Evolutionary conservation across 371 early-diverging fungal genomes (phyloP), one percentile per base, ranked within the genome.

Genomic region (Rhizopus sp.): DNA sequence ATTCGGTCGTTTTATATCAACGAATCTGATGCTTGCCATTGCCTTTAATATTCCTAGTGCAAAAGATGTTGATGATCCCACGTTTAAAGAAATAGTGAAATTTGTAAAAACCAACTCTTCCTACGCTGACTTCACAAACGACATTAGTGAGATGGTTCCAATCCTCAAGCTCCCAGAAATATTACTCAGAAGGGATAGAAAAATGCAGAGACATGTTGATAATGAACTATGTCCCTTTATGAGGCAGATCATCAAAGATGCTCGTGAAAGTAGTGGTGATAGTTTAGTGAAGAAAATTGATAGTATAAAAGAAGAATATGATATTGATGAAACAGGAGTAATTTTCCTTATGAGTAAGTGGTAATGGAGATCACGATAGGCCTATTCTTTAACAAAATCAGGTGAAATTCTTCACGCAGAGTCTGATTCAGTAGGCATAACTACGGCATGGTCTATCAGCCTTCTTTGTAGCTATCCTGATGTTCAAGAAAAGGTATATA

Each of bases 281-380:
- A 59, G 48, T 39, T 34, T 59, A 33, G 16, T 55, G 3, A 60
- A 61, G 13, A 57, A 53, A 16, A 17, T 66, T 4, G 61, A 66
- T 49, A 23, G 23, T 6, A 31, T 57, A 9, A 66, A 46, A 29
- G 45, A 60, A 29, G 47, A 53, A 29, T 33, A 42, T n/a, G 49
- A 37, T 4, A 37, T 66, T 23, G 61, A 60, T 38, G 66, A 61
- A 17, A 10, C 13, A 13, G 55, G 56, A 30, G 30, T 69, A 9
- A 6, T 59, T 3, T 50, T 62, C 0, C 55, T 65, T 7, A 53
- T 67, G 34, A 52, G 75, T 71, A 70, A 55, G 60, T 30, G 29
- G 4, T 10, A 15, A 15, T 12, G 35, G 13, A 32, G 3, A 5
- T 13, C 4, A 55, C 12, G 12, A 17, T 8, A 10, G 5, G 34